Evolutionary conservation across 75 land plant species (phyloP), one percentile per base, ranked within the genome.

Genomic region (Cunninghamia lanceolata): DNA sequence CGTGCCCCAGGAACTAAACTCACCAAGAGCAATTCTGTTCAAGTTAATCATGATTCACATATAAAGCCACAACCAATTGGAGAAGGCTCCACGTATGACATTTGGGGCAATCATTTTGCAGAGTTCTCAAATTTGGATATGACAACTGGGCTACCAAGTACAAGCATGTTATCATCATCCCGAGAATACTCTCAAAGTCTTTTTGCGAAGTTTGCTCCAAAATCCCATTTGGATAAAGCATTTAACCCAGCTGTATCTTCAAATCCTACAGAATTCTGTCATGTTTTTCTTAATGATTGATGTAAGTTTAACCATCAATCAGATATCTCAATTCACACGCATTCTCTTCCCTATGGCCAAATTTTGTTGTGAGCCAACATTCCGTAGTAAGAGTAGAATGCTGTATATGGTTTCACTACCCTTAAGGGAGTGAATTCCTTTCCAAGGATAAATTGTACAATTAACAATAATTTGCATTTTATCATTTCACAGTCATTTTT

Each of bases 71-170:
- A 45, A 32, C 43, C 52, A 84, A 70, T 13, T 82, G 68, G 83
- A 56, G 85, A 93, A 82, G 90, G 90, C 16, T 91, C 84, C 54
- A 88, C 88, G 0, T 95, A 93, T 88, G 93, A 93, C 73, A 95
- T 95, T 35, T 95, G 96, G 96, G 96, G 93, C 45, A 90, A 92
- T 84, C 95, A 93, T 86, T 86, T 92, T 85, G 88, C 90, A 73
- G 88, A 90, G 42, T 85, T 88, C 32, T 81, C 88, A 53, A 88
- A 54, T 32, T 88, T 59, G 16, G 32, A 74, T 59, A 5, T 46
- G 47, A 53, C 21, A 34, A 35, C 63, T 54, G 84, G 54, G 63
- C 35, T 83, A 54, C 84, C 84, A 83, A 83, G 47, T 34, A 47
- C 86, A 13, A 88, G 79, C 82, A 45, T 75, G 73, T 80, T 73